Base-by-base conservation (phyloP, 768 basidiomycete genomes). In the Tylopilus subfusipes region DNA sequence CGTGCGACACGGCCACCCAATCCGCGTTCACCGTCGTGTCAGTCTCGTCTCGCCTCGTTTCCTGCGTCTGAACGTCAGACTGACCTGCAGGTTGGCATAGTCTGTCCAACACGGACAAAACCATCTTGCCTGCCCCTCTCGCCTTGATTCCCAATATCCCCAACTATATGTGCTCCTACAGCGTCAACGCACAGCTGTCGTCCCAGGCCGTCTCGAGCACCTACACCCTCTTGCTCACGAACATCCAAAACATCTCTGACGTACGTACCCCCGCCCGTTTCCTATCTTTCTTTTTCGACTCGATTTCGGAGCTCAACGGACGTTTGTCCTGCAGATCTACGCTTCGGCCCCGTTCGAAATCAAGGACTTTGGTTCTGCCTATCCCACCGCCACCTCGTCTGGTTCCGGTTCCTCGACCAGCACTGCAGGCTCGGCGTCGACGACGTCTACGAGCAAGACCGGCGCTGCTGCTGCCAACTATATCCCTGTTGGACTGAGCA, bases 291-390 rank as follows among this genome's bases (percentile, higher is more conserved):
- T 29, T 38, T 27, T 12, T 21, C 11, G 1, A 6, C 22, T 19
- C 2, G 12, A 16, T 5, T 2, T 34, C 33, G 33, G 44, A 50
- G n/a, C 45, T 38, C 42, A 47, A 14, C 24, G 38, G 31, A 24
- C 12, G 5, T 42, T 4, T 46, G 5, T 42, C 30, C 5, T 44
- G 4, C 58, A 90, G 83, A 54, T 89, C 51, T 88, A 76, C 56
- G 82, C 83, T 81, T 84, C 25, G 44, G 76, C 52, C 65, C 70
- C 5, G 19, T 90, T 90, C 68, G 80, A 82, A 66, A 77, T 90
- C 68, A 81, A 83, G 65, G 64, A 83, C 7, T 56, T 71, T 30
- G 82, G 82, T 47, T 74, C 85, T 33, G 9, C 73, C 13, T 88
- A 82, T 62, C 82, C 84, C 11, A 44, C 79, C 19, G 62, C 70